Base-by-base conservation (phyloP, 768 basidiomycete species). In the Mycena floridula region DNA sequence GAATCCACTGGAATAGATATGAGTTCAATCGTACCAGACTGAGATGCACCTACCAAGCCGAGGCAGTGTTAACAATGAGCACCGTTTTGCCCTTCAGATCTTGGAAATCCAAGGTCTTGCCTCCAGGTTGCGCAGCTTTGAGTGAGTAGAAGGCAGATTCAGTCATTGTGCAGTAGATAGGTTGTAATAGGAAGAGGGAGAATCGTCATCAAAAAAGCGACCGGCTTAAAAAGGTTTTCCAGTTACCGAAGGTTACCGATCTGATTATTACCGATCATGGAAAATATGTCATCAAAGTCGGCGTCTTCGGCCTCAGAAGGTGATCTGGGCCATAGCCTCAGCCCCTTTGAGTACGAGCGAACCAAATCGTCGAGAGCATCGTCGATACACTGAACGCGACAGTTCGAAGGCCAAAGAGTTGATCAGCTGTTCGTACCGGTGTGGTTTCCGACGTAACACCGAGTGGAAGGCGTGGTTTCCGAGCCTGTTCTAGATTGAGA, bases 391-490 rank as follows among this genome's bases (percentile, higher is more conserved):
- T 7, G 73, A 61, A 7, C 70, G 65, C 5, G 67, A 63, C 36
- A 86, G 60, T 45, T 82, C 77, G 36, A 71, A 69, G 8, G 59
- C 64, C 9, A 89, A 66, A 42, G 60, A 59, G 47, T 60, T 69
- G 46, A 87, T 56, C 3, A 87, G 26, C 3, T 62, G 43, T 7
- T 51, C 43, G 54, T 85, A 84, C 11, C 60, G 60, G 23, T 74
- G 64, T 6, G 75, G 69, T 48, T 75, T 82, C 39, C 62, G 68
- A 12, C 68, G 69, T 4, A 93, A 59, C 41, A 90, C 72, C 8
- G 74, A 64, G 54, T 79, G 71, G 61, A 94, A 93, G 3, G 92
- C 92, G 48, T 84, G 82, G 37, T 72, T 73, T 32, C 89, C 88
- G 20, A 94, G 74, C 89, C 91, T 94, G 40, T 2, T 4, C 12